phyloP scores from a whole-genome alignment of 192 early-diverging fungal species.

The Piromyces finnis region DNA sequence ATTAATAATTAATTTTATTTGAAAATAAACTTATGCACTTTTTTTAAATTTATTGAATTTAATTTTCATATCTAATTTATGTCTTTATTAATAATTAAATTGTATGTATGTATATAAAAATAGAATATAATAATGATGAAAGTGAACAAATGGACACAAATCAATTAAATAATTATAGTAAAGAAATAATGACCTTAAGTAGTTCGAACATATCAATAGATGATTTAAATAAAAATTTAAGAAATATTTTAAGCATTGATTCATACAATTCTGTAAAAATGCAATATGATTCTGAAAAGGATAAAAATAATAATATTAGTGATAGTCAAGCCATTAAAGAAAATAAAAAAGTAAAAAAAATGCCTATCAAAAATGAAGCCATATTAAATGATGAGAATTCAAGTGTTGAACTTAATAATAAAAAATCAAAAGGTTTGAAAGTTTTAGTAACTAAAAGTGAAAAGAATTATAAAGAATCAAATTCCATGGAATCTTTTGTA shows the following conservation, averaged over 20 bases:
- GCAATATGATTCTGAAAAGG: neutral
- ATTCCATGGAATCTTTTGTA: neutral
- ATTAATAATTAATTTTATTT: no score
- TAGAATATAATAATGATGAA: no score
- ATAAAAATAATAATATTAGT: neutral
- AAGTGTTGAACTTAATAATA: neutral
- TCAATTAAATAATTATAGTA: neutral
- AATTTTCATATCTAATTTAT: no score
- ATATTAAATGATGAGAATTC: neutral
- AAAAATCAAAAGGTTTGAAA: neutral
- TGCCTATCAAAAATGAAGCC: neutral
- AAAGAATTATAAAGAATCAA: neutral
- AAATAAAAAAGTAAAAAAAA: neutral
- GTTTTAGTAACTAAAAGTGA: neutral
- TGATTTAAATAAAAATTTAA: neutral
- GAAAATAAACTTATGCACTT: no score
- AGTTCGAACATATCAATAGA: neutral
- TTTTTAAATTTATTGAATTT: no score
- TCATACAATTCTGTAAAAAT: neutral
- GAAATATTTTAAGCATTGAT: neutral
- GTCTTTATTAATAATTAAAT: no score
- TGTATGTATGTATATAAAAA: no score
- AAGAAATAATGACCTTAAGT: neutral
- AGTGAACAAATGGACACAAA: no score
- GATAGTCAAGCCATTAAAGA: neutral